These are phyloP conservation scores for Penstemon eatonii DNA, from an alignment of 257 asterid genomes.

Conservation along the genomic window DNA sequence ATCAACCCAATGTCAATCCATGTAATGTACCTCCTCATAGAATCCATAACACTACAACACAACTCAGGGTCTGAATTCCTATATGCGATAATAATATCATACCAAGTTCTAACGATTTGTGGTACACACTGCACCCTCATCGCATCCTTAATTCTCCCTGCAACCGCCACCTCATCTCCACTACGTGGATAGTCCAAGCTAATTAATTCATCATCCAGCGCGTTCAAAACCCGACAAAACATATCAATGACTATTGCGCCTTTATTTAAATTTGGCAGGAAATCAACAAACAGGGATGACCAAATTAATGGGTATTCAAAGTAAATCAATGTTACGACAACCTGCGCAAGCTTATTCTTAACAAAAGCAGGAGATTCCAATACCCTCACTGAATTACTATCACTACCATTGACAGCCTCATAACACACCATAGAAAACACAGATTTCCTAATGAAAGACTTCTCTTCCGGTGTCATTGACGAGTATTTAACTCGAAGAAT, in stretches of 20 bases:
- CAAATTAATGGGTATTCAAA: conserved; percentile 81
- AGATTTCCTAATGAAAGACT: conserved; percentile 65
- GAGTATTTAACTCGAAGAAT: conserved; percentile 61
- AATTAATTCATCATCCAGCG: conserved; percentile 82
- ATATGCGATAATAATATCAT: conserved; percentile 58
- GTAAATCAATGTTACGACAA: conserved; percentile 72
- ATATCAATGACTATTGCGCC: conserved; percentile 81
- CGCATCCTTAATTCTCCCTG: conserved; percentile 80
- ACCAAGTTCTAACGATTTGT: conserved; percentile 84
- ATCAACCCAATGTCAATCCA: conserved; percentile 97
- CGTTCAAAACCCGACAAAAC: conserved; percentile 84
- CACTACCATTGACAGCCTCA: conserved; percentile 56
- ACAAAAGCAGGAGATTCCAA: conserved; percentile 80
- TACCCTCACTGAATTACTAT: conserved; percentile 44
- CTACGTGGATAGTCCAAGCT: conserved; percentile 79
- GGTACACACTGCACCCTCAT: conserved; percentile 91
- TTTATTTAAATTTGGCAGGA: conserved; percentile 65
- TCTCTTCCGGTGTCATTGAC: conserved; percentile 70
- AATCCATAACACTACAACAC: conserved; percentile 72
- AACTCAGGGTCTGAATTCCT: conserved; percentile 68
- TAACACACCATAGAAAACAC: conserved; percentile 73
- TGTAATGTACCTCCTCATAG: conserved; percentile 65
- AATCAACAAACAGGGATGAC: conserved; percentile 86
- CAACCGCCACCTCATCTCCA: conserved; percentile 59
- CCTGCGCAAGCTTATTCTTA: conserved; percentile 93